Evolutionary conservation across 768 basidiomycete genomes (phyloP).

Genomic region (Epithele typhae): DNA sequence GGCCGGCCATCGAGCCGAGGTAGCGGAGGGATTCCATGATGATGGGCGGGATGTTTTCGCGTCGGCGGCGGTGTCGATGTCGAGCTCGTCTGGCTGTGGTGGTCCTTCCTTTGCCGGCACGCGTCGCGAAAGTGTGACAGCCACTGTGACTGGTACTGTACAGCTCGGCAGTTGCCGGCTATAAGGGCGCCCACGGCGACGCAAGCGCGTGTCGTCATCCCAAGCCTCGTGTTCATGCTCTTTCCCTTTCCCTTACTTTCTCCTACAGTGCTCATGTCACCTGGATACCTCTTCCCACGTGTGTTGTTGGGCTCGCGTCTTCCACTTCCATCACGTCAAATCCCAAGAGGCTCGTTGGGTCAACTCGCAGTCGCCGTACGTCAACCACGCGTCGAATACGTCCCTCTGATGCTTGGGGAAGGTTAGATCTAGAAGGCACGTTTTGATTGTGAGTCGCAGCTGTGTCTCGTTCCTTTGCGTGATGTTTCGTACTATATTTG

Average conservation of each 20-base stretch:
- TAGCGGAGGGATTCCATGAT: slow-evolving; percentile 74
- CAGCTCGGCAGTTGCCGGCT: slow-evolving; percentile 35
- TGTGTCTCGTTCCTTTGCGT: slow-evolving; percentile 19
- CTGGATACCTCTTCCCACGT: too few relatives aligned
- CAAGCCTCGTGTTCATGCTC: slow-evolving; percentile 5
- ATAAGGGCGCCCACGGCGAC: slow-evolving; percentile 3
- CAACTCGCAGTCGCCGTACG: too few relatives aligned
- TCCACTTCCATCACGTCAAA: too few relatives aligned
- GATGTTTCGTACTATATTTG: slow-evolving; percentile 61
- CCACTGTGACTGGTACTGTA: slow-evolving; percentile 63
- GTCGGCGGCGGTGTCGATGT: slow-evolving; percentile 28
- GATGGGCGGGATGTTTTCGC: slow-evolving; percentile 17
- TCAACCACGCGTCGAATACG: too few relatives aligned
- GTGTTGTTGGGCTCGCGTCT: too few relatives aligned
- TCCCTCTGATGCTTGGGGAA: too few relatives aligned
- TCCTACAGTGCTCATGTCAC: too few relatives aligned
- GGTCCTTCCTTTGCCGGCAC: slow-evolving; percentile 16
- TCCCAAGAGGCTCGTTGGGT: too few relatives aligned
- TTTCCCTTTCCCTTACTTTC: slow-evolving; percentile 13
- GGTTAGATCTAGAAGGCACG: too few relatives aligned
- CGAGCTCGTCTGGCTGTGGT: slow-evolving; percentile 22
- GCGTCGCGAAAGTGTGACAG: slow-evolving; percentile 40
- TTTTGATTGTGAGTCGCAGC: too few relatives aligned
- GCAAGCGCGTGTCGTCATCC: too few relatives aligned
- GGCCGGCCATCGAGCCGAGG: slow-evolving; percentile 88